phyloP scores from a whole-genome alignment of 2,329 filamentous ascomycete genomes.

The Verticillium nonalfalfae region DNA sequence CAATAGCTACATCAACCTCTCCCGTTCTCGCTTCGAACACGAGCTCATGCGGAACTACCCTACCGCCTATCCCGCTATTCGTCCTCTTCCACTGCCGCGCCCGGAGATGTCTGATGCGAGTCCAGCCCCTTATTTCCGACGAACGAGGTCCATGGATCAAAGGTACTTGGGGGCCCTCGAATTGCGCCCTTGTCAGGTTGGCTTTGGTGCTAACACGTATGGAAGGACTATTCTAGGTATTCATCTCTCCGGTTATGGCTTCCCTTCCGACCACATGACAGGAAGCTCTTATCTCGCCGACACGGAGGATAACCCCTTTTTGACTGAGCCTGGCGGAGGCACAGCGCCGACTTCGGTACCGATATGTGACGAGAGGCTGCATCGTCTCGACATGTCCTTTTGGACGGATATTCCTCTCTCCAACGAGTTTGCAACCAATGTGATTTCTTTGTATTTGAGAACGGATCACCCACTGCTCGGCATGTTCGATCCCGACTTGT shows the following conservation, averaged over 20 bases:
- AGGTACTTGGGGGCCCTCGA: neutral
- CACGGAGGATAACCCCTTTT: neutral
- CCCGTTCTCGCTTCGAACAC: conserved; percentile 9
- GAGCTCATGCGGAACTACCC: conserved; percentile 19
- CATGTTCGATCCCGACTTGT: conserved; percentile 24
- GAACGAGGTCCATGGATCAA: neutral
- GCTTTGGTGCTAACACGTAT: neutral
- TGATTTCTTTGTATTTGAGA: conserved; percentile 26
- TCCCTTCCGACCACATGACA: neutral
- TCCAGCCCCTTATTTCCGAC: neutral
- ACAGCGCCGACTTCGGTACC: neutral
- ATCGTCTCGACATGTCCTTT: conserved; percentile 18
- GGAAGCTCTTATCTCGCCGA: neutral
- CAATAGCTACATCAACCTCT: neutral
- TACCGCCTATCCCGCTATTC: conserved; percentile 13
- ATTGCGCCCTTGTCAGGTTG: neutral
- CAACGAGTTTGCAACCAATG: conserved; percentile 20
- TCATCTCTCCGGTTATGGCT: neutral
- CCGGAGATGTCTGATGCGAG: neutral
- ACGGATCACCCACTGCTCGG: conserved; percentile 31
- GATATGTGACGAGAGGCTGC: conserved; percentile 21
- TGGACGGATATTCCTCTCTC: conserved; percentile 26
- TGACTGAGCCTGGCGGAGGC: neutral
- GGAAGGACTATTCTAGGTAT: neutral
- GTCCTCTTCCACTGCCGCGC: conserved; percentile 4